Conservation (phyloP, 2,329 filamentous ascomycete species). For the Trichoderma oligosporum region DNA sequence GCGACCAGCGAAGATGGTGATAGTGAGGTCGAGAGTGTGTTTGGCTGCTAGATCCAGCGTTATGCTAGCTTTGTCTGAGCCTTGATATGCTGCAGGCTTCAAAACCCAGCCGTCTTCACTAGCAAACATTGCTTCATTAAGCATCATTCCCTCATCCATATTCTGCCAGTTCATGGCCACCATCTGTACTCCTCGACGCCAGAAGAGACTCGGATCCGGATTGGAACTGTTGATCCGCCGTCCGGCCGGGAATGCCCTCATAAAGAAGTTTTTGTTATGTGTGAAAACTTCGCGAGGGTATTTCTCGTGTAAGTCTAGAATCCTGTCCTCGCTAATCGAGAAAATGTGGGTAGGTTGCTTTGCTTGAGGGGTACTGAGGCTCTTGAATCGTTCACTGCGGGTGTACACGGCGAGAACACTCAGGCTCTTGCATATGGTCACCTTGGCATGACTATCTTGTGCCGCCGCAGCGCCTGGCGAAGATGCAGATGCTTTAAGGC, state of each 20-base stretch:
- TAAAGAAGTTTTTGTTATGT: conserved; percentile 84
- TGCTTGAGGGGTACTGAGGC: conserved; percentile 62
- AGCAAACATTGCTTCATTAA: conserved; percentile 97
- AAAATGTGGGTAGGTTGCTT: conserved; percentile 68
- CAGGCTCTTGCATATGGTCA: conserved; percentile 64
- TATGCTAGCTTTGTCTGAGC: conserved; percentile 37
- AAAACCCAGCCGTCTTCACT: conserved; percentile 78
- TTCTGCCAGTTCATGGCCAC: conserved; percentile 97
- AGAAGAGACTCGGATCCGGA: conserved; percentile 85
- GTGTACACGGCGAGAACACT: conserved; percentile 80
- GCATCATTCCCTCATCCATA: conserved; percentile 88
- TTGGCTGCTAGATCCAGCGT: conserved; percentile 45
- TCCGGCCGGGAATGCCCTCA: conserved; percentile 85
- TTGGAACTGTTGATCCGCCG: conserved; percentile 84
- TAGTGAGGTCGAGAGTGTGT: conserved; percentile 60
- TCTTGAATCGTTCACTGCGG: conserved; percentile 74
- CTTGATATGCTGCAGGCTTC: conserved; percentile 73
- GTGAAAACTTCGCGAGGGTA: conserved; percentile 71
- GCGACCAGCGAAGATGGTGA: conserved; percentile 74
- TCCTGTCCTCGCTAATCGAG: conserved; percentile 81
- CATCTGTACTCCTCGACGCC: conserved; percentile 96
- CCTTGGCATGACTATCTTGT: conserved; percentile 42
- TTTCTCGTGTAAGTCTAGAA: conserved; percentile 55
- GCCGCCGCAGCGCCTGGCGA: neutral
- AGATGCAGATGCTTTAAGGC: neutral